Evolutionary conservation across 164 flowering plant species (phyloP), one percentile per base, ranked within the genome.

Genomic region (Stephania cephalantha): DNA sequence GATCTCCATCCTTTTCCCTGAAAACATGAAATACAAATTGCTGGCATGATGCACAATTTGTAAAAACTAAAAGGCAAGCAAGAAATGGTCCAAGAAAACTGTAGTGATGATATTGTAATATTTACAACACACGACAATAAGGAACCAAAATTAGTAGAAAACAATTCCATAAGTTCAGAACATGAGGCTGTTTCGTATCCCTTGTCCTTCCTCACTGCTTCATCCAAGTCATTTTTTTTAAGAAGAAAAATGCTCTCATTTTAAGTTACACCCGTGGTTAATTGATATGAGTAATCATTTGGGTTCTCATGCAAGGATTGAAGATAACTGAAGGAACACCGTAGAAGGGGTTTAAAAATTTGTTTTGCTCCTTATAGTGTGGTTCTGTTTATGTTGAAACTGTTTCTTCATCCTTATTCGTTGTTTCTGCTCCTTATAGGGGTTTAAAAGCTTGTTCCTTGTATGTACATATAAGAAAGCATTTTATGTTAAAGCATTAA

Each of bases 1-100:
- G 90, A 75, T 91, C 95, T 72, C 95, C 95, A 70, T 94, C 93
- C 75, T 80, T 90, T 85, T 88, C 86, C 88, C 98, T 91, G 83
- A 9, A 63, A 45, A 61, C 7, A 25, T 18, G 66, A 61, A 61
- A 7, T 22, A 61, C 25, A 18, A 61, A 61, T 4, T 61, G 29
- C 6, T 20, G 66, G 66, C 25, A 61, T 61, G 20, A 61, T 61
- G 66, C n/a, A 17, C 5, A 18, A 22, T 18, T 3, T n/a, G 66
- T 61, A 61, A 7, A 7, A 20, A 20, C 25, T 61, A 18, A 18
- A 25, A 6, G 9, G 22, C 4, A 2, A 35, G 4, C 42, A 7
- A 61, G 25, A 61, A 61, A 17, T 61, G n/a, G 8, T 61, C 9
- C 9, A 61, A 61, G 22, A 20, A 61, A 0, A n/a, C 66, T n/a